Evolutionary conservation across 177 flowering plant genomes (phyloP), one percentile per base, ranked within the genome.

Genomic region (Vitis hybrid): DNA sequence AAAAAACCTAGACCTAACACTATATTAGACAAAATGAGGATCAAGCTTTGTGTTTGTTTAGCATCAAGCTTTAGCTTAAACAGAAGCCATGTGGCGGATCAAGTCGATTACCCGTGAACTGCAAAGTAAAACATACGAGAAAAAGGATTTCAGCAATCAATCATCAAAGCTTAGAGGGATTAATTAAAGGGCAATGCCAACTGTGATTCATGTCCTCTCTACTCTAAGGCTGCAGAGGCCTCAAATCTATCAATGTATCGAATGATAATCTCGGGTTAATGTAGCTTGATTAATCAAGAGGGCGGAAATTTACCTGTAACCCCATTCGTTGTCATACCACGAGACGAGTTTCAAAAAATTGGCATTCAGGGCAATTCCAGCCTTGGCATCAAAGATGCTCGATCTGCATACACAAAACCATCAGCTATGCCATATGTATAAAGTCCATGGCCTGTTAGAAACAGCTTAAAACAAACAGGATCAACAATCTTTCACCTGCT

Each of bases 251-350:
- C 28, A 24, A 24, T 24, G 28, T 24, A 24, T 24, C 28, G 28
- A 24, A 24, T 24, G 28, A 24, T 24, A 24, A 24, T 24, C 28
- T 24, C 28, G 28, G 28, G 28, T 24, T 24, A 0, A 24, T 24
- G 28, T 24, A 0, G 28, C 28, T 24, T 24, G 28, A 24, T 24
- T 24, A 24, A 24, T 24, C 28, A 24, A 24, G 28, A 24, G 28
- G 28, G 28, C 28, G 0, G 28, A 24, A 24, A 47, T 59, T 76
- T 85, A 89, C 92, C 90, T 89, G 90, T 89, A 89, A 4, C 91
- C 94, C 88, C 82, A 76, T 71, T 89, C 94, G 52, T 89, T 89
- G 87, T 88, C 94, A 52, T 85, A 90, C 94, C 94, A 90, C 11
- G 92, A 78, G 4, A 77, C 79, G 33, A 90, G 75, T 62, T 90